A percentile compares a stretch with the other conserved stretches of the same genome.
phyloP scores from a whole-genome alignment of 163 green algal species.

The Scenedesmus sp. region DNA sequence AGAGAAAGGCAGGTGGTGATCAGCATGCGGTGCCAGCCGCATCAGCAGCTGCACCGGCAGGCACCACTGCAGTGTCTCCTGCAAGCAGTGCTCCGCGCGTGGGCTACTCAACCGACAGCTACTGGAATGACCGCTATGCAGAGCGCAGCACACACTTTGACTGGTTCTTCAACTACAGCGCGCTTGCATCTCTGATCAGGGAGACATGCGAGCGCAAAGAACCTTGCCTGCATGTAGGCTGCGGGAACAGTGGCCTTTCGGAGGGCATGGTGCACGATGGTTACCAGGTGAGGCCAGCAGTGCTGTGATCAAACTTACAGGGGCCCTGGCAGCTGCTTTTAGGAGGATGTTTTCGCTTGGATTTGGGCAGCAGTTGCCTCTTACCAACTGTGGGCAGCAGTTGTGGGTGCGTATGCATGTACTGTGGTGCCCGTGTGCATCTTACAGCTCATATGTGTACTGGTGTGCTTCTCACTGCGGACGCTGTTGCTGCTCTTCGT shows the following conservation, averaged over 20 bases:
- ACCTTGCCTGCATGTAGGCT: constrained; percentile 57
- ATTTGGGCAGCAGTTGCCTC: neutral
- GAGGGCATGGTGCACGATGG: constrained; percentile 58
- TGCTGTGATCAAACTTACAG: neutral
- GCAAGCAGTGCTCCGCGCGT: neutral
- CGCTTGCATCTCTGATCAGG: constrained; percentile 27
- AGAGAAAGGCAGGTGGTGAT: neutral
- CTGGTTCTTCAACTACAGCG: constrained; percentile 50
- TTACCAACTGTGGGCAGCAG: no score
- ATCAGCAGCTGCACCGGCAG: neutral
- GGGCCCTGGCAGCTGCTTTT: neutral
- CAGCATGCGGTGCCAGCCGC: neutral
- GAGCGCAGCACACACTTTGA: constrained; percentile 50
- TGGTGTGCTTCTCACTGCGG: neutral
- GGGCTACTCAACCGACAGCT: constrained; percentile 40
- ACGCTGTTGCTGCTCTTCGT: neutral
- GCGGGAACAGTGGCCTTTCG: constrained; percentile 56
- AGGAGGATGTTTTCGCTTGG: neutral
- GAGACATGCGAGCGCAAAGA: neutral
- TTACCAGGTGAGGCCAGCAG: constrained; percentile 32
- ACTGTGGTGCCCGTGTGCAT: no score
- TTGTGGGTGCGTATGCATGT: no score
- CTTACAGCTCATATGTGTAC: neutral
- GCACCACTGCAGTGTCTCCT: neutral
- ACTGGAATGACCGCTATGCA: constrained; percentile 51